Evolutionary conservation across 176 grass and related monocot genomes (phyloP), one percentile per base, ranked within the genome.

Genomic region (Paspalum vaginatum): DNA sequence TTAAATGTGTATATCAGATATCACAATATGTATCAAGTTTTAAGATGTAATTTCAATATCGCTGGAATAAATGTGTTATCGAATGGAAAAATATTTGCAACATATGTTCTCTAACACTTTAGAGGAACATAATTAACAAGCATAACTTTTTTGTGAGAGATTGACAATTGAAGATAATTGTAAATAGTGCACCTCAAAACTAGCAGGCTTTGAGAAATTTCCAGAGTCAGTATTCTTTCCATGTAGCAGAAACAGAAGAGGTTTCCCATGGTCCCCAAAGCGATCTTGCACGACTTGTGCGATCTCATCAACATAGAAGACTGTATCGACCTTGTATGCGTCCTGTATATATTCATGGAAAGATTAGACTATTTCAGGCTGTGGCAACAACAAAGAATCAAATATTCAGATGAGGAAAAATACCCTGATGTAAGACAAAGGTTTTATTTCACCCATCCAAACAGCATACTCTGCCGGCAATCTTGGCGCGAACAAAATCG

Each of bases 381-480:
- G n/a, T 12, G 58, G 46, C 11, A 57, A 9, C 4, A 69, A 8
- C 42, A 11, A 38, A 40, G 14, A 64, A 56, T 37, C 0, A 1
- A 42, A 32, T 46, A 16, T 63, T 47, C 41, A 7, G 47, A 80
- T 27, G 7, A 80, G 68, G 39, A 42, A 61, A 61, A 70, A 55
- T 78, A 98, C 95, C 89, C 83, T 86, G 49, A 91, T 93, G 57
- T 93, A 81, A 15, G 88, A 86, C 20, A 79, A 65, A 45, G 85
- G 75, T 80, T 98, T 87, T 80, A 98, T 98, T 85, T 98, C 88
- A 86, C 92, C 95, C 89, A 98, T 86, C 95, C 95, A 98, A 83
- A 98, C 92, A 89, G 92, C 95, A 58, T 98, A 95, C 14, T 98
- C 95, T 87, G 92, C 24, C 9, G 95, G 92, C 61, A 98, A 89